Conservation (phyloP, 495 filamentous ascomycete species). For the Hyaloscypha variabilis region DNA sequence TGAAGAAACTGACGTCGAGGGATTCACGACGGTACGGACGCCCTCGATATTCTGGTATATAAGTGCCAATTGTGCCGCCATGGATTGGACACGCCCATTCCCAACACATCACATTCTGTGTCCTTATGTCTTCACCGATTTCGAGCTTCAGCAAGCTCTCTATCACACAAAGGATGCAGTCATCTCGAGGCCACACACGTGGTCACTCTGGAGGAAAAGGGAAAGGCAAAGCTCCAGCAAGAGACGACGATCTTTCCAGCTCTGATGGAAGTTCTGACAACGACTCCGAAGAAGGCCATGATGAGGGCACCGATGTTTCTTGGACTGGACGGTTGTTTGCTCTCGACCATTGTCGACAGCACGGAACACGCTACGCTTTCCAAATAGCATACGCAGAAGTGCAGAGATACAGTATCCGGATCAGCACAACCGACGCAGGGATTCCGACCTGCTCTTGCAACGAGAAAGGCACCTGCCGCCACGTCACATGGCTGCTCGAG, state of each 20-base stretch:
- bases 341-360: constrained; percentile 29
- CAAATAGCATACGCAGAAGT: constrained; percentile 30
- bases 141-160: constrained; percentile 33
- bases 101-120: constrained; percentile 36
- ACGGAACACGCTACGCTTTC: constrained; percentile 27
- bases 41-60: constrained; percentile 23
- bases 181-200: constrained; percentile 18
- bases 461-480: constrained; percentile 23
- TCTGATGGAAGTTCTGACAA: constrained; percentile 9
- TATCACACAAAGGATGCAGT: constrained; percentile 24
- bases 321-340: constrained; percentile 22
- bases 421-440: constrained; percentile 9
- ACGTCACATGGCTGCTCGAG: constrained; percentile 27
- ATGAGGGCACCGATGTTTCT: constrained; percentile 9
- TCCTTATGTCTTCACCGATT: constrained; percentile 31
- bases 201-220: constrained; percentile 14
- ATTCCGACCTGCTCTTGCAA: constrained; percentile 25
- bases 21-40: constrained; percentile 20
- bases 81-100: constrained; percentile 31
- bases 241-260: constrained; percentile 9
- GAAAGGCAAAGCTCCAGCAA: constrained; percentile 26
- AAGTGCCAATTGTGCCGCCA: constrained; percentile 20
- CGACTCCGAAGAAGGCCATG: constrained; percentile 8
- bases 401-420: constrained; percentile 25
- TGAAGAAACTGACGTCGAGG: constrained; percentile 23